These are phyloP conservation scores for Cinchona pubescens DNA, from an alignment of 257 asterid genomes.

Conservation along the genomic window DNA sequence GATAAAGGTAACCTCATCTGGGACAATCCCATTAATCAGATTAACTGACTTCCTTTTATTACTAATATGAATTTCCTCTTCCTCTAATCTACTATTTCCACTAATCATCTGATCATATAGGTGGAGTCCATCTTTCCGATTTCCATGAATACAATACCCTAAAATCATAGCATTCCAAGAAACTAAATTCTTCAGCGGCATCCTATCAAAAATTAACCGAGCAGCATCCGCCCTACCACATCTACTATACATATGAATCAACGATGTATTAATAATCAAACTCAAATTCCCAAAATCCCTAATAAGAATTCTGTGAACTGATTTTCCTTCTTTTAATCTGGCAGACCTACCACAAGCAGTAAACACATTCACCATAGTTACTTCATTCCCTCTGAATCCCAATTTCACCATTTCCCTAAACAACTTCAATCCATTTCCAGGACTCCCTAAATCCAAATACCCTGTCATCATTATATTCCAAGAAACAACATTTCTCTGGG, in stretches of 20 bases:
- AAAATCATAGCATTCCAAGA: slow-evolving; percentile 66
- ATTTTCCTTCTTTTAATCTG: slow-evolving; percentile 66
- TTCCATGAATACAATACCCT: slow-evolving; percentile 63
- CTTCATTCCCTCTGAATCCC: slow-evolving; percentile 36
- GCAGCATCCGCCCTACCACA: slow-evolving; percentile 57
- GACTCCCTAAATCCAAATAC: slow-evolving; percentile 50
- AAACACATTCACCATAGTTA: slow-evolving; percentile 46
- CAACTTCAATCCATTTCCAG: slow-evolving; percentile 58
- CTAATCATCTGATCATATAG: slow-evolving; percentile 43
- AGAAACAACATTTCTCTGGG: slow-evolving; percentile 44
- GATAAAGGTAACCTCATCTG: slow-evolving; percentile 66
- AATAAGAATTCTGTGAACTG: slow-evolving; percentile 57
- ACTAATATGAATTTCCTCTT: neutral
- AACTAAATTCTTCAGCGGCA: slow-evolving; percentile 45
- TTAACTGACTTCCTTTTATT: neutral
- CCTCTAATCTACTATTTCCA: slow-evolving; percentile 17
- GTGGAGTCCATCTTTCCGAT: slow-evolving; percentile 48
- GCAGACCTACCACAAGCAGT: slow-evolving; percentile 74
- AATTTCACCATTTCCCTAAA: slow-evolving; percentile 50
- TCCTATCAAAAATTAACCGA: slow-evolving; percentile 42
- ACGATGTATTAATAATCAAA: slow-evolving; percentile 48
- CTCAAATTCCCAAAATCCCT: slow-evolving; percentile 30
- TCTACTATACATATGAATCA: slow-evolving; percentile 64
- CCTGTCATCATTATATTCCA: slow-evolving; percentile 67
- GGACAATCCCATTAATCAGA: slow-evolving; percentile 23